Percentiles rank a stretch among this genome's conserved stretches.
Conservation (phyloP, 202 grass and related monocot genomes). For the Cymbopogon flexuosus region DNA sequence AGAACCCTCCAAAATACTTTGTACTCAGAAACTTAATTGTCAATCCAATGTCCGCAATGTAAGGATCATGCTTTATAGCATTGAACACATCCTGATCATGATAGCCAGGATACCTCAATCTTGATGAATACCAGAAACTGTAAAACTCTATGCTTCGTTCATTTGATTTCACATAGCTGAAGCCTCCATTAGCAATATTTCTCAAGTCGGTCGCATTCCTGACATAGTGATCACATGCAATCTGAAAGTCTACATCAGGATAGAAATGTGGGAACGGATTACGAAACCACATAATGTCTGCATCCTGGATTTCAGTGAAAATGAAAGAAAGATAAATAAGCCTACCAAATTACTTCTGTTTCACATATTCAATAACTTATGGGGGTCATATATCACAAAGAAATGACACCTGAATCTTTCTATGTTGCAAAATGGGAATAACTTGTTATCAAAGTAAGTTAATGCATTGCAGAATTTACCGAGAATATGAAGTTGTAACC, state of each 20-base stretch:
- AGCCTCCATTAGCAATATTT: slow-evolving; percentile 68
- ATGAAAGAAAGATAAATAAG: not conserved
- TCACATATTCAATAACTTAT: not conserved
- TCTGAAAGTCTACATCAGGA: slow-evolving; percentile 64
- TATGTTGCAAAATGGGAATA: no score
- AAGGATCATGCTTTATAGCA: slow-evolving; percentile 68
- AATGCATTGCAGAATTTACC: no score
- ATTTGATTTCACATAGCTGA: slow-evolving; percentile 77
- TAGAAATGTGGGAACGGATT: slow-evolving; percentile 73
- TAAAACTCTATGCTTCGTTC: slow-evolving; percentile 71
- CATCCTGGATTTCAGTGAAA: slow-evolving; percentile 41
- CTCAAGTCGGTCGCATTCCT: slow-evolving; percentile 56
- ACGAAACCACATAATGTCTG: slow-evolving; percentile 73
- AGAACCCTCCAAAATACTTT: slow-evolving; percentile 70
- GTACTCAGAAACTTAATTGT: slow-evolving; percentile 70
- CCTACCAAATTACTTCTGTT: not conserved
- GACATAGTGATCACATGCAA: slow-evolving; percentile 62
- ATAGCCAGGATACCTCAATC: slow-evolving; percentile 57
- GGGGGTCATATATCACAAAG: not conserved
- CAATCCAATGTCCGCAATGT: slow-evolving; percentile 53
- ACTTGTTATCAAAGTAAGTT: no score
- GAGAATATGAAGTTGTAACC: no score
- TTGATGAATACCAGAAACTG: slow-evolving; percentile 63
- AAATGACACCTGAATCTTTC: no score
- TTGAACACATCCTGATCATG: slow-evolving; percentile 88